Evolutionary conservation across 2,329 filamentous ascomycete species (phyloP), one percentile per base, ranked within the genome.

Genomic region (Scolecobasidium constrictum): DNA sequence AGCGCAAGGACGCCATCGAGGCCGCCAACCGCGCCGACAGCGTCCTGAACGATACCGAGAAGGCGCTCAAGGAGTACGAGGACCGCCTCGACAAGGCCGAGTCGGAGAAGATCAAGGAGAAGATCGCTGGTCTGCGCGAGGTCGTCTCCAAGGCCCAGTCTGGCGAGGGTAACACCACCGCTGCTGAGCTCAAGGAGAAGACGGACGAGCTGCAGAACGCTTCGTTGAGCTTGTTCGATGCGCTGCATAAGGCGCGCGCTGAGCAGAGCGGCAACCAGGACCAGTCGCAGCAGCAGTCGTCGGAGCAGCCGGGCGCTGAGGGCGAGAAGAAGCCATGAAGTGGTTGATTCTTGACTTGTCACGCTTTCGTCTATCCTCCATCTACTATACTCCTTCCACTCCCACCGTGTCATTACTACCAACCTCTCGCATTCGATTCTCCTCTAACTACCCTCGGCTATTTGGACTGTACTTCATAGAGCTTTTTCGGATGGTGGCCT

Each of bases 21-120:
- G 76, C 87, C 57, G 87, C 90, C 75, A 98, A 98, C 82, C 85
- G 86, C 55, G 88, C 92, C 51, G 92, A 98, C 73, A 87, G 82
- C 61, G 87, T 95, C 50, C 69, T 95, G 57, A 95, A 93, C 73
- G 92, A 96, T 63, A 96, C 92, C 45, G 90, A 96, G 77, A 94
- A 94, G 77, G 88, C 90, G 23, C 78, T 98, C 52, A 94, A 90
- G 75, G 92, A 96, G 71, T 92, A 87, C 56, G 81, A 92, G 61
- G 88, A 95, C 66, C 88, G 81, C 67, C 82, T 98, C 43, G 90
- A 96, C 78, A 95, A 96, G 83, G 69, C 83, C 43, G 92, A 98
- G 78, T 86, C 83, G 47, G 86, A 94, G 50, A 73, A 78, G 60
- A 93, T 98, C 73, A 82, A 81, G 60, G 87, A 95, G 78, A 95